Base-by-base conservation (phyloP, 176 grass and related monocot genomes). In the Carex pumila region DNA sequence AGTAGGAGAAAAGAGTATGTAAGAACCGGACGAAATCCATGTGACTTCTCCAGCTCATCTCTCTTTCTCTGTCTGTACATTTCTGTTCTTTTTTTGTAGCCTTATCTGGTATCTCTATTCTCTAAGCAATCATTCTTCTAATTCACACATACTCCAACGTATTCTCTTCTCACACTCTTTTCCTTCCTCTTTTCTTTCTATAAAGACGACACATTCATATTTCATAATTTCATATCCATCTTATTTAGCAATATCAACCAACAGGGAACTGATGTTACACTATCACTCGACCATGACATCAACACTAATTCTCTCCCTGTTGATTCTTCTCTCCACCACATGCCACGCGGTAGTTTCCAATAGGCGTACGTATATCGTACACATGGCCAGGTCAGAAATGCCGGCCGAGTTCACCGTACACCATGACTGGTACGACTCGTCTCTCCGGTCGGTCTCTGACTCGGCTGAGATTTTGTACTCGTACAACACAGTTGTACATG, bases 301-400 rank as follows among this genome's bases (percentile, higher is more conserved):
- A 22, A 85, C 55, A 41, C 50, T 76, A 85, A 25, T 76, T 41
- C 41, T 76, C 13, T 85, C 68, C 15, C 53, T 85, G 34, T 29
- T 76, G n/a, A 5, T 41, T 58, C 50, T 85, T 3, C 50, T 85
- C 21, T 85, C 53, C 25, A 62, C 39, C 11, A 55, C 62, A 55
- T 82, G 83, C 84, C 43, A 79, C 10, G 76, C 59, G 30, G 36
- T 31, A 2, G 63, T 12, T 15, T 78, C 37, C 34, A 65, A 90
- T 63, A 34, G 37, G 37, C 59, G 83, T 49, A 98, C 95, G 17
- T 98, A 98, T 74, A 98, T 98, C 12, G 92, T 98, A 17, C 95
- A 98, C 88, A 92, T 98, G 92, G 88, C 95, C 3, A 93, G 88
- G 88, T 94, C 89, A 0, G 84, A 79, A 29, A 98, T 95, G 95